Base-by-base conservation (phyloP, 2,329 filamentous ascomycete species). In the Xylaria sp. region DNA sequence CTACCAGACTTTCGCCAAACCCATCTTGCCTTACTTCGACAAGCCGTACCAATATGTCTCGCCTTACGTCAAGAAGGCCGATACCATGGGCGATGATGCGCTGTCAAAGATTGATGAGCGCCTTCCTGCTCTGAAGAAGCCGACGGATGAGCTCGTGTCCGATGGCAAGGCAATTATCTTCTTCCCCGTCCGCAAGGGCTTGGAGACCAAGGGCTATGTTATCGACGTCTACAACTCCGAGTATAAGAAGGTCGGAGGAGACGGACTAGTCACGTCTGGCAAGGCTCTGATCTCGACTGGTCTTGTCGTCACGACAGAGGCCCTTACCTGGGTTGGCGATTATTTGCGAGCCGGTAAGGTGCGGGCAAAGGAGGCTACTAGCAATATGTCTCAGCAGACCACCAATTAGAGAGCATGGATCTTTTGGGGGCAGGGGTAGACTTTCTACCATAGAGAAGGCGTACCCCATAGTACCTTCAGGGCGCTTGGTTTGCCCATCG, bases 11-110 rank as follows among this genome's bases (percentile, higher is more conserved):
- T 86, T 97, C 76, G 91, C 91, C 78, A 91, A 90, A 74, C 93
- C 94, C 21, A 82, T 97, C 71, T 82, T 95, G 64, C 92, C 93
- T 32, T 93, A 93, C 82, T 84, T 98, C 75, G 81, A 89, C 75
- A 92, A 88, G 75, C 94, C 94, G 42, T 95, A 93, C 83, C 86
- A 88, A 77, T 96, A 93, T 79, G 87, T 97, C 71, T 90, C 90
- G 61, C 94, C 95, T 0, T 98, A 98, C 81, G 87, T 97, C 72
- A 85, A 89, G 79, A 93, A 90, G 80, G 94, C 90, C 77, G 96
- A 98, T 79, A 82, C 88, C 67, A 82, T 97, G 61, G 92, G 91
- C 72, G 90, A 93, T 80, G 85, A 88, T 78, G 88, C 90, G n/a
- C 85, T 95, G 72, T 83, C 81, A 75, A 88, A 86, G 76, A 83